phyloP scores from a whole-genome alignment of 495 filamentous ascomycete genomes.

The Aspergillus bertholletiae region DNA sequence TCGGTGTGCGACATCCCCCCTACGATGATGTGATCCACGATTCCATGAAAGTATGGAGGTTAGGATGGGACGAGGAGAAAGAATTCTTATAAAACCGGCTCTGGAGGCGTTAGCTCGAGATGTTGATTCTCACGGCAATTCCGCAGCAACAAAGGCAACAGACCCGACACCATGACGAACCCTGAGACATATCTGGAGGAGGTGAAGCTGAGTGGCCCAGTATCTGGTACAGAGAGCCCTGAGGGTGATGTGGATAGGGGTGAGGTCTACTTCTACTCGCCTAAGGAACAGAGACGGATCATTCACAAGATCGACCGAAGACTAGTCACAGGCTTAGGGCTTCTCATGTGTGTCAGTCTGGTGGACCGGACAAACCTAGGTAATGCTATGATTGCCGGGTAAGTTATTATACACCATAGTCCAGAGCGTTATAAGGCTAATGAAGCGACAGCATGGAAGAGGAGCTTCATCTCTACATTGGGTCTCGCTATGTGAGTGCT shows the following conservation, averaged over 20 bases:
- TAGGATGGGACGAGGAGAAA: not conserved
- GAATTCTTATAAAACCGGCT: not conserved
- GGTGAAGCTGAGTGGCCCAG: not conserved
- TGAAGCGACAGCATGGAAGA: conserved; percentile 31
- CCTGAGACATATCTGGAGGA: not conserved
- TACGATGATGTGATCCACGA: not conserved
- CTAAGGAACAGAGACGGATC: conserved; percentile 25
- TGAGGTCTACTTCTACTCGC: conserved; percentile 10
- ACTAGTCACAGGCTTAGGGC: conserved; percentile 51
- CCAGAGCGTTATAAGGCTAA: not conserved
- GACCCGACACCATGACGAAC: not conserved
- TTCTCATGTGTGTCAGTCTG: conserved; percentile 55
- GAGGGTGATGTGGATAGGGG: not conserved
- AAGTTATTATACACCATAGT: not conserved
- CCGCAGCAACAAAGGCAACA: not conserved
- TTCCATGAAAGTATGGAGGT: not conserved
- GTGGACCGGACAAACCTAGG: conserved; percentile 61
- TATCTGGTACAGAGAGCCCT: not conserved
- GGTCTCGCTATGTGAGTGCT: conserved; percentile 15
- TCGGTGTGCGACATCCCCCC: not conserved
- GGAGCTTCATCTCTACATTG: conserved; percentile 39
- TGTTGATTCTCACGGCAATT: not conserved
- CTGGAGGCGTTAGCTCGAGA: not conserved
- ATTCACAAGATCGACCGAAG: conserved; percentile 53
- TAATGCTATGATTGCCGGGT: conserved; percentile 49